Conservation (phyloP, 1,139 yeast genomes). For the Blastobotrys apis region DNA sequence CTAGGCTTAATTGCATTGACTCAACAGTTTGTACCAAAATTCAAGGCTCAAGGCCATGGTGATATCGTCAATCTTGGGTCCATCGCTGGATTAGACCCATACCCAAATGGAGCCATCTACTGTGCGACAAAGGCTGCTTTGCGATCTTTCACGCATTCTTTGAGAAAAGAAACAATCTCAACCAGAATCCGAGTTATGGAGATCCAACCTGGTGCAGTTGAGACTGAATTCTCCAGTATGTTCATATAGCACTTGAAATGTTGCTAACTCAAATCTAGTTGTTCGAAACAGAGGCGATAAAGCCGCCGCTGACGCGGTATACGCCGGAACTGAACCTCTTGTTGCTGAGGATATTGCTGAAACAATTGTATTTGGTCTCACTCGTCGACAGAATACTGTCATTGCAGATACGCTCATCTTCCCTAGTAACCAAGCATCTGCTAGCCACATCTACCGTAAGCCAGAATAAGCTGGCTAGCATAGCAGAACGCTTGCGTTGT, state of each 20-base stretch:
- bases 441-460: conserved; percentile 52
- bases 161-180: conserved; percentile 72
- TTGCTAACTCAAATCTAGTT: conserved; percentile 24
- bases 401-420: conserved; percentile 74
- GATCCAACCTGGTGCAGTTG: conserved; percentile 84
- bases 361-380: conserved; percentile 60
- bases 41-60: conserved; percentile 58
- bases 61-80: conserved; percentile 83
- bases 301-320: conserved; percentile 64
- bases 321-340: conserved; percentile 68
- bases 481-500: too few species aligned
- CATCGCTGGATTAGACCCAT: conserved; percentile 83
- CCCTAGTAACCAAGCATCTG: conserved; percentile 75
- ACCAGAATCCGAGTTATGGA: conserved; percentile 76
- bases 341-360: conserved; percentile 80
- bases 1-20: conserved; percentile 67
- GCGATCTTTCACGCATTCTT: conserved; percentile 66
- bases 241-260: neutral
- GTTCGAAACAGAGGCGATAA: conserved; percentile 73
- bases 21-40: conserved; percentile 55
- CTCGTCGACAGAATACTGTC: conserved; percentile 71
- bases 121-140: conserved; percentile 88
- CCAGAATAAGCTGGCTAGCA: too few species aligned
- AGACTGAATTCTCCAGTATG: conserved; percentile 67
- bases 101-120: conserved; percentile 81